Base-by-base conservation (phyloP, 371 early-diverging fungal genomes). In the Sanchytrium tribonematis region DNA sequence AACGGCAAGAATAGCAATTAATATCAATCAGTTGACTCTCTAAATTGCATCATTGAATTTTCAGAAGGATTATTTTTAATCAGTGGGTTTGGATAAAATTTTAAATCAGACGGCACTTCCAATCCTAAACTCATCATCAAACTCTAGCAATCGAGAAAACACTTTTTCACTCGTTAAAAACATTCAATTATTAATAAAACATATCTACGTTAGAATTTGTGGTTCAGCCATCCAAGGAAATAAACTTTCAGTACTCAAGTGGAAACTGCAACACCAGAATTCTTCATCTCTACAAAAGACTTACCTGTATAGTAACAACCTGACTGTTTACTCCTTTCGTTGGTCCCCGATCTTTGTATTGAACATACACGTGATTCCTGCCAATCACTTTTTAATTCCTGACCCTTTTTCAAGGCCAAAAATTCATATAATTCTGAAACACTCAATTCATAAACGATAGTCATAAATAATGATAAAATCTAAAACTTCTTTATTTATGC, bases 211-310 rank as follows among this genome's bases (percentile, higher is more conserved):
- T 48, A 48, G 48, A 12, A 48, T 12, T 48, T 5, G 48, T 5
- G 5, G 48, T 48, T 48, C 48, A 48, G 48, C 48, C 48, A 48
- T 48, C 48, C 48, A 48, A 48, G 48, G 48, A 48, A 48, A 48
- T 48, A 48, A 48, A 48, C 48, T 22, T 48, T 48, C 48, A 48
- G 48, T 48, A 48, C 48, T 48, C 5, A 48, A 22, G 48, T 48
- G 48, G 48, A 48, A 48, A 48, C 48, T 48, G 48, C 48, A 48
- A 48, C 48, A 22, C 22, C 22, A 48, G 48, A 48, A 48, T 48
- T 48, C 5, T 48, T 48, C 48, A 48, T 48, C 48, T 48, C 48
- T 48, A 48, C 48, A 48, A 48, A 48, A 48, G n/a, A n/a, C n/a
- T n/a, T n/a, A n/a, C n/a, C n/a, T n/a, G n/a, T n/a, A n/a, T n/a